phyloP scores from a whole-genome alignment of 305 asterid species.

The Solanum hybrid region DNA sequence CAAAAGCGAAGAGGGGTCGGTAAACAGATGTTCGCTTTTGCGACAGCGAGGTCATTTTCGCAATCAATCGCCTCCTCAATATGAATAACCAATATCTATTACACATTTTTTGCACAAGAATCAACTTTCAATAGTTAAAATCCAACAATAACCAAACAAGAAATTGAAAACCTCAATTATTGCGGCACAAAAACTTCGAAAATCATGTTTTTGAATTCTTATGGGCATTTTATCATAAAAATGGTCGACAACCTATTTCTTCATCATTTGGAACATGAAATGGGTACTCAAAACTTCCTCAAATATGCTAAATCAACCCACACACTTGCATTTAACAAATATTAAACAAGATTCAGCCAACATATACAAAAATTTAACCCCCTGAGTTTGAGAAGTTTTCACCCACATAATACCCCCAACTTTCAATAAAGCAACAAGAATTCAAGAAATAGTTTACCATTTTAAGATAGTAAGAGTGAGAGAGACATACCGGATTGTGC shows the following conservation, averaged over 20 bases:
- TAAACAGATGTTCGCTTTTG: not conserved
- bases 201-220: too few relatives aligned
- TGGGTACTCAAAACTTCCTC: not conserved
- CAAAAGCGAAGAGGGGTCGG: not conserved
- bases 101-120: too few relatives aligned
- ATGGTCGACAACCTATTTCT: not conserved
- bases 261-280: not conserved
- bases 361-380: not conserved
- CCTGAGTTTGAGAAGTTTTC: not conserved
- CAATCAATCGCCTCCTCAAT: not conserved
- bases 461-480: not conserved
- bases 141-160: not conserved
- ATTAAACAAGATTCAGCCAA: not conserved
- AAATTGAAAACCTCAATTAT: not conserved
- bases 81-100: not conserved
- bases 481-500: not conserved
- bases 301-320: too few relatives aligned
- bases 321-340: not conserved
- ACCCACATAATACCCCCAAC: not conserved
- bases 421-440: too few relatives aligned
- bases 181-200: too few relatives aligned
- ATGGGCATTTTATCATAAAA: not conserved
- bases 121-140: not conserved
- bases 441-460: too few relatives aligned
- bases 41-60: not conserved